Evolutionary conservation across 2,329 filamentous ascomycete genomes (phyloP).

Genomic region (Aspergillus puulaauensis): DNA sequence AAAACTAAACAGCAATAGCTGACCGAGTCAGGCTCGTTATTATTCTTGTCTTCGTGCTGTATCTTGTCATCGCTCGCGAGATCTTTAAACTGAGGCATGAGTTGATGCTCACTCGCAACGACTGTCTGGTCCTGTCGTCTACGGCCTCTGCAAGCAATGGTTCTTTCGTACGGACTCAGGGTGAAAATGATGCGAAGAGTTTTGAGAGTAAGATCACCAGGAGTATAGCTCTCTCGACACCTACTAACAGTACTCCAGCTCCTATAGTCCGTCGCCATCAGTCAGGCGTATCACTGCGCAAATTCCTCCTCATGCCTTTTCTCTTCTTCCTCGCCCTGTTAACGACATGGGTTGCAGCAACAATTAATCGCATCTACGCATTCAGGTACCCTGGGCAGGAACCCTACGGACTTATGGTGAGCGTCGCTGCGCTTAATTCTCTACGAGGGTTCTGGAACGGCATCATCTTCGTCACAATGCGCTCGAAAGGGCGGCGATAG

Average conservation of each 20-base stretch:
- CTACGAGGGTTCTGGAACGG: constrained; percentile 42
- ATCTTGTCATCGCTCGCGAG: constrained; percentile 31
- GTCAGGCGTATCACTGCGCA: constrained; percentile 32
- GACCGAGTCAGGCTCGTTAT: constrained; percentile 29
- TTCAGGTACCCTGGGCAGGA: constrained; percentile 28
- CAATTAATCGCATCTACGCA: constrained; percentile 36
- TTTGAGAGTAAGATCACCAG: neutral
- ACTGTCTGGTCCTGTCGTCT: constrained; percentile 29
- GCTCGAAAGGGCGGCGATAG: constrained; percentile 34
- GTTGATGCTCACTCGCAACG: constrained; percentile 28
- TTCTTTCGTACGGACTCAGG: neutral
- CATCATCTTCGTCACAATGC: constrained; percentile 38
- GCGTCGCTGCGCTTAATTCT: constrained; percentile 35
- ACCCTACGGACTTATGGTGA: constrained; percentile 32
- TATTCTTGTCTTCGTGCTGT: constrained; percentile 20
- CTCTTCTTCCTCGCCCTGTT: constrained; percentile 38
- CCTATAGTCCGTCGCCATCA: neutral
- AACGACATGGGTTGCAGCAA: constrained; percentile 37
- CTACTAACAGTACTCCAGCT: neutral
- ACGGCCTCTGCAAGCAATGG: constrained; percentile 12
- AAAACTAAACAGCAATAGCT: neutral
- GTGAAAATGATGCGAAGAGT: neutral
- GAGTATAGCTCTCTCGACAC: too few species aligned
- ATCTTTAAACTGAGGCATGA: constrained; percentile 33
- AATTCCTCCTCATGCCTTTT: constrained; percentile 42